Evolutionary conservation across 148 eudicot species (phyloP), one percentile per base, ranked within the genome.

Genomic region (Persicaria tinctoria): DNA sequence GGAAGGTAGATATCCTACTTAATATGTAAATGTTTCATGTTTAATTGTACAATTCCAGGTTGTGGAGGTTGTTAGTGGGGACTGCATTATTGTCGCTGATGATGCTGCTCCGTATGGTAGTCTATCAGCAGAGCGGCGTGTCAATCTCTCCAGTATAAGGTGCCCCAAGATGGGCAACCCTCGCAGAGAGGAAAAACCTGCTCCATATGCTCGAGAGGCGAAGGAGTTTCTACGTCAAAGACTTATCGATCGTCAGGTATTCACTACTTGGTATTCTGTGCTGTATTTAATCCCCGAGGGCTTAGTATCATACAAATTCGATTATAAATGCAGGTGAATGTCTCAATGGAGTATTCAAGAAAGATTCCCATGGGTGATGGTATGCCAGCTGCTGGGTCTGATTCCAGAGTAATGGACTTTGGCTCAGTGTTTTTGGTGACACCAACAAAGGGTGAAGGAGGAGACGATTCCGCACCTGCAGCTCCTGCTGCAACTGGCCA

Each of bases 301-400:
- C 63, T 66, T 14, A 20, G 14, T 63, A 8, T 46, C 47, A 75
- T 62, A 10, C 55, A 47, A 71, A 71, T 50, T 62, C 14, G 76
- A 47, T 48, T 79, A 66, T 77, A 45, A 74, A 62, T 78, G 73
- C 81, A 96, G 99, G 99, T 96, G 75, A 86, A 88, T 76, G 97
- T 96, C 74, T 90, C 91, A 50, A 91, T 96, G 97, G 99, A 96
- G 79, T 96, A 96, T 83, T 87, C 93, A n/a, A 89, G 94, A 77
- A 92, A 89, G 89, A 81, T 96, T 41, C 49, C 80, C 68, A 14
- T 78, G 78, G 78, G 78, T 27, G 96, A 88, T 62, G 90, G 84
- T 80, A 79, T 71, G 76, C 86, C 86, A 50, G 80, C 77, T 14
- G 70, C 86, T 70, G 82, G 75, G 38, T 54, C 85, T 55, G 91